Evolutionary conservation across 352 stramenopile species (phyloP).

Genomic region (Blastocystis sp.): DNA sequence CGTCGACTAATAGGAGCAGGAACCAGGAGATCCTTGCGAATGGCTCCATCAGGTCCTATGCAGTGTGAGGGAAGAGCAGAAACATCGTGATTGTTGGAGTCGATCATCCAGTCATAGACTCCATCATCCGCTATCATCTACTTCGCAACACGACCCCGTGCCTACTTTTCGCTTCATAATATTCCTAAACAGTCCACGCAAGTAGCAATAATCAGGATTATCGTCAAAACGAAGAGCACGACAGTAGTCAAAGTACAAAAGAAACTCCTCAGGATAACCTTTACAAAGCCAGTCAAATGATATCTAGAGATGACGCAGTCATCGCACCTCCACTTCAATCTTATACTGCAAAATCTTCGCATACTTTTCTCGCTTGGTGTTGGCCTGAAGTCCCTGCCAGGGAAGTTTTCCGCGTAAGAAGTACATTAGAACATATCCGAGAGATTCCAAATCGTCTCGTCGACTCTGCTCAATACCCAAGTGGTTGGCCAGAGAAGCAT

Average conservation of each 20-base stretch:
- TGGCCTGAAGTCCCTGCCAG: constrained; percentile 87
- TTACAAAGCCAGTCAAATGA: constrained; percentile 67
- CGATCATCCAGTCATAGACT: constrained; percentile 55
- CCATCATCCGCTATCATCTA: constrained; percentile 19
- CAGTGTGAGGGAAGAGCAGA: constrained; percentile 4
- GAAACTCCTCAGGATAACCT: constrained; percentile 67
- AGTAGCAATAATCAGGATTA: constrained; percentile 84
- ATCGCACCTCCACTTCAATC: constrained; percentile 66
- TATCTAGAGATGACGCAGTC: constrained; percentile 39
- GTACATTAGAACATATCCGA: constrained; percentile 88
- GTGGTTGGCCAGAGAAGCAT: constrained; percentile 86
- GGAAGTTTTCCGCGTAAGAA: constrained; percentile 81
- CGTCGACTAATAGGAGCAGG: neutral
- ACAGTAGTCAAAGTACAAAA: constrained; percentile 74
- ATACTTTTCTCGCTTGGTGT: constrained; percentile 92
- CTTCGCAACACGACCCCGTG: neutral
- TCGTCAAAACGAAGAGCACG: constrained; percentile 83
- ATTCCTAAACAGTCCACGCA: constrained; percentile 75
- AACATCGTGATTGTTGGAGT: neutral
- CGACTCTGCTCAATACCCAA: constrained; percentile 85
- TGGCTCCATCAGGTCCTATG: neutral
- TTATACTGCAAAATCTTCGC: constrained; percentile 88
- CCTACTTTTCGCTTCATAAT: constrained; percentile 41
- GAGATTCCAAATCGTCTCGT: constrained; percentile 83
- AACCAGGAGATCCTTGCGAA: neutral